phyloP scores from a whole-genome alignment of 2,329 filamentous ascomycete species.

The Xylaria sp. region DNA sequence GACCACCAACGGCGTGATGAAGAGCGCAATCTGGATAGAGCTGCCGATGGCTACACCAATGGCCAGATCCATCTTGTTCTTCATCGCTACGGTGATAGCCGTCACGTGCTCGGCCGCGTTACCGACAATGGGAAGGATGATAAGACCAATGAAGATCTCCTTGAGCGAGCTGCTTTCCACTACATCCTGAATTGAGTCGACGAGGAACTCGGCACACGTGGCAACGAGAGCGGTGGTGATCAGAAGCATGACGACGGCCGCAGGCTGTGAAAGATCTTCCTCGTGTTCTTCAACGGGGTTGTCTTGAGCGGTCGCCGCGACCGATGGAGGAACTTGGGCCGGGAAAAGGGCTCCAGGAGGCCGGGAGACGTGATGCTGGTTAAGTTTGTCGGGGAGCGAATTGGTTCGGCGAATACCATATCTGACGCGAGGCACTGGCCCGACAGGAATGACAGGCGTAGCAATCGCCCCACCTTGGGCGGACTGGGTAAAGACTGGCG shows the following conservation, averaged over 20 bases:
- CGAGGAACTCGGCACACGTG: conserved; percentile 72
- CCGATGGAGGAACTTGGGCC: conserved; percentile 50
- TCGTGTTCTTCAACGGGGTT: conserved; percentile 46
- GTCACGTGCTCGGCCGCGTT: conserved; percentile 78
- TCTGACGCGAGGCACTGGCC: conserved; percentile 61
- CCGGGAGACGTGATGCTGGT: conserved; percentile 48
- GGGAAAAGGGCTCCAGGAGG: conserved; percentile 58
- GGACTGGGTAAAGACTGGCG: conserved; percentile 69
- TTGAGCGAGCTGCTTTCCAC: conserved; percentile 61
- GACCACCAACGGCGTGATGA: conserved; percentile 72
- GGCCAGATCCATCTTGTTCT: conserved; percentile 78
- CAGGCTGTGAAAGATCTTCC: conserved; percentile 58
- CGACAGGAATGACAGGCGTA: conserved; percentile 43
- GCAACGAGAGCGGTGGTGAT: conserved; percentile 70
- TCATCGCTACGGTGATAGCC: conserved; percentile 71
- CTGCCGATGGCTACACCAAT: conserved; percentile 75
- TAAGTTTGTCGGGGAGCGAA: conserved; percentile 74
- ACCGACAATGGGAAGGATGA: conserved; percentile 74
- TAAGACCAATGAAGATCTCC: conserved; percentile 73
- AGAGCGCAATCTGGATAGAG: conserved; percentile 74
- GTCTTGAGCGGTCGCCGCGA: conserved; percentile 40
- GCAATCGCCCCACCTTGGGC: conserved; percentile 38
- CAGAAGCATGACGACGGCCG: conserved; percentile 67
- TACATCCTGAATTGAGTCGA: conserved; percentile 69
- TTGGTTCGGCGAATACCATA: conserved; percentile 75